These are phyloP conservation scores for Aspergillus sp. DNA, from an alignment of 2,329 filamentous ascomycete species.

Conservation along the genomic window DNA sequence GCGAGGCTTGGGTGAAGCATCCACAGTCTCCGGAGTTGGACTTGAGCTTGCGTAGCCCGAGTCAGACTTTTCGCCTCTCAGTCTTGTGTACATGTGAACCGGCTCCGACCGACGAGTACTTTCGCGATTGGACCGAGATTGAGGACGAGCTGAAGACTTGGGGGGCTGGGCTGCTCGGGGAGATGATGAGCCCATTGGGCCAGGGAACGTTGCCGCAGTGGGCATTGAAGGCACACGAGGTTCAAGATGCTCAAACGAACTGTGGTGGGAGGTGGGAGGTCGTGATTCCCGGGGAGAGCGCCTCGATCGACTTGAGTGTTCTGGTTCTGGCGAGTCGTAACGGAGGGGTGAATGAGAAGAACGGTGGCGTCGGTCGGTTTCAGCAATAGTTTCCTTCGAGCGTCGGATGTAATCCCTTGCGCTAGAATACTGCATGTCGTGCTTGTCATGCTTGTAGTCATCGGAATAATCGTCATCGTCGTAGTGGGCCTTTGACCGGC, in stretches of 20 bases:
- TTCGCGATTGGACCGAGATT: conserved; percentile 31
- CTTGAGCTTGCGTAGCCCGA: conserved; percentile 48
- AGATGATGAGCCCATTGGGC: conserved; percentile 27
- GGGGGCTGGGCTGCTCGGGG: conserved; percentile 5
- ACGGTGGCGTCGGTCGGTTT: conserved; percentile 26
- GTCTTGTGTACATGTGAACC: conserved; percentile 31
- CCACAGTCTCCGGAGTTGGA: conserved; percentile 39
- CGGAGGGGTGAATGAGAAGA: conserved; percentile 35
- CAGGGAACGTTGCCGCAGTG: conserved; percentile 34
- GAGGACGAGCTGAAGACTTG: conserved; percentile 29
- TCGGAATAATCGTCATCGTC: conserved; percentile 31
- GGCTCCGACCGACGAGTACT: conserved; percentile 26
- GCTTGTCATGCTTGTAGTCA: conserved; percentile 32
- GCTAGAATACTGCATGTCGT: conserved; percentile 28
- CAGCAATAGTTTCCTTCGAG: conserved; percentile 26
- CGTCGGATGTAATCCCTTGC: conserved; percentile 40
- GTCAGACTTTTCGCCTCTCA: conserved; percentile 41
- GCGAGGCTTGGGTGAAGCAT: conserved; percentile 36
- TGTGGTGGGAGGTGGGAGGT: conserved; percentile 31
- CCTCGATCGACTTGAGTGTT: conserved; percentile 32
- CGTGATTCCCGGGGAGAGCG: conserved; percentile 26
- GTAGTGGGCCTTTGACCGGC: conserved; percentile 20
- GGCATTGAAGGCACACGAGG: conserved; percentile 36
- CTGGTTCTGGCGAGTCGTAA: conserved; percentile 33
- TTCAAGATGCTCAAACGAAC: conserved; percentile 33